These are phyloP conservation scores for Xylaria telfairii DNA, from an alignment of 495 filamentous ascomycete species.

Conservation along the genomic window DNA sequence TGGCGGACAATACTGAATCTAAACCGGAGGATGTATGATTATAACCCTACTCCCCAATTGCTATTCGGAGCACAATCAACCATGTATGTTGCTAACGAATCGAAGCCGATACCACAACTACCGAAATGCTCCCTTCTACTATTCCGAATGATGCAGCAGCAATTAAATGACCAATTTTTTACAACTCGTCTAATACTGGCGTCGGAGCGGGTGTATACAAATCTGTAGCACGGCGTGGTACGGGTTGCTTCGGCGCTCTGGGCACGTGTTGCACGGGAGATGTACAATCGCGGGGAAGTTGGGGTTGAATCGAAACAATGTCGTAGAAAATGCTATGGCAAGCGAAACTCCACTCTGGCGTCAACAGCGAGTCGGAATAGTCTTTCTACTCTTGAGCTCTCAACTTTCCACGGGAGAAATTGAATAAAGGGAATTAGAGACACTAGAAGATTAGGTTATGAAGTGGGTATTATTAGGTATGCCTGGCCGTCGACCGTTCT, in stretches of 20 bases:
- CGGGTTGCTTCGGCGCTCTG: neutral
- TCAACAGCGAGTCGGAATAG: neutral
- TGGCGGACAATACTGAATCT: slow-evolving; percentile 24
- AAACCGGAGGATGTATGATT: slow-evolving; percentile 27
- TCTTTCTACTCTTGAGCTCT: slow-evolving; percentile 6
- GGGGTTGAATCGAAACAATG: slow-evolving; percentile 8
- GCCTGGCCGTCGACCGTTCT: slow-evolving; percentile 6
- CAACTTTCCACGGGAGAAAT: neutral
- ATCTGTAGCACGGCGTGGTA: slow-evolving; percentile 10
- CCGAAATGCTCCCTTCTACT: slow-evolving; percentile 30
- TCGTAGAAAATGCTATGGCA: slow-evolving; percentile 17
- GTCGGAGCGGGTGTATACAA: neutral
- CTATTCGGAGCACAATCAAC: slow-evolving; percentile 30
- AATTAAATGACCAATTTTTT: slow-evolving; percentile 27
- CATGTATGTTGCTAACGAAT: slow-evolving; percentile 28
- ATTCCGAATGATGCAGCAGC: slow-evolving; percentile 28
- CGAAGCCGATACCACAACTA: slow-evolving; percentile 28
- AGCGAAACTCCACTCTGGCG: neutral
- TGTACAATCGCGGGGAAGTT: neutral
- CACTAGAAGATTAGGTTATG: slow-evolving; percentile 13
- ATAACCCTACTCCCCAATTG: slow-evolving; percentile 32
- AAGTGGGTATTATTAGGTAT: slow-evolving; percentile 14
- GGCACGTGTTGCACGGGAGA: neutral
- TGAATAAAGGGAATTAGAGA: neutral
- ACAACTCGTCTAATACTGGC: slow-evolving; percentile 6